A percentile compares a stretch with the other conserved stretches of the same genome.
Conservation (phyloP, 2,329 filamentous ascomycete genomes). For the Teratosphaeria epicoccoides region DNA sequence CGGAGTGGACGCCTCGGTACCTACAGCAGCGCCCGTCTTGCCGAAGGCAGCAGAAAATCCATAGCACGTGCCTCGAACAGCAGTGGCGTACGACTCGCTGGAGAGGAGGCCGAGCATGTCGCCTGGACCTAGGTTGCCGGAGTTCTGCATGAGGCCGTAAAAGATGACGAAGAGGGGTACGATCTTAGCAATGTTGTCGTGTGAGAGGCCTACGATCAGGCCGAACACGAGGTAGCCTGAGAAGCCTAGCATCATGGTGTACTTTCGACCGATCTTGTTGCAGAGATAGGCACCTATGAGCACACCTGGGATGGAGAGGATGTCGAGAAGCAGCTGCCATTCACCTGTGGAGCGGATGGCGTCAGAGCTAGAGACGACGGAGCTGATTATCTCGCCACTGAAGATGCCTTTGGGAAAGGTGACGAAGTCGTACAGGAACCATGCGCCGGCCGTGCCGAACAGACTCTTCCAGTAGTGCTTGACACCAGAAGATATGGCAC, state of each 20-base stretch:
- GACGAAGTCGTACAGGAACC: slow-evolving; percentile 44
- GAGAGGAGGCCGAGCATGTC: slow-evolving; percentile 43
- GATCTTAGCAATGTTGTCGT: slow-evolving; percentile 32
- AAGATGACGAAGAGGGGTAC: slow-evolving; percentile 44
- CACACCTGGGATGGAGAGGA: slow-evolving; percentile 34
- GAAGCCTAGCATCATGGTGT: slow-evolving; percentile 43
- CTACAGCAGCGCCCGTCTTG: slow-evolving; percentile 42
- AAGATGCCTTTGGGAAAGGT: slow-evolving; percentile 42
- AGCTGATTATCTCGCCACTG: slow-evolving; percentile 34
- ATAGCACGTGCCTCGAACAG: slow-evolving; percentile 42
- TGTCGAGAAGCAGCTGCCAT: slow-evolving; percentile 31
- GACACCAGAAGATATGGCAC: slow-evolving; percentile 43
- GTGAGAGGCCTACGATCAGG: slow-evolving; percentile 42
- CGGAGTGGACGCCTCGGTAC: slow-evolving; percentile 37
- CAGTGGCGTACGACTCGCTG: slow-evolving; percentile 43
- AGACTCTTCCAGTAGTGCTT: slow-evolving; percentile 47
- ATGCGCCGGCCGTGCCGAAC: slow-evolving; percentile 44
- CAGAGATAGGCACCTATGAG: slow-evolving; percentile 41
- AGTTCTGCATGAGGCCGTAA: slow-evolving; percentile 43
- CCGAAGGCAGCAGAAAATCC: slow-evolving; percentile 42
- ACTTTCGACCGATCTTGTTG: slow-evolving; percentile 39
- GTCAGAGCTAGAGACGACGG: slow-evolving; percentile 32
- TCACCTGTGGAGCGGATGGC: slow-evolving; percentile 30
- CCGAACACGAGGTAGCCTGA: slow-evolving; percentile 42
- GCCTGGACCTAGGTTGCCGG: slow-evolving; percentile 41